Evolutionary conservation across 2,329 filamentous ascomycete genomes (phyloP), one percentile per base, ranked within the genome.

Genomic region (Clarireedia paspali): DNA sequence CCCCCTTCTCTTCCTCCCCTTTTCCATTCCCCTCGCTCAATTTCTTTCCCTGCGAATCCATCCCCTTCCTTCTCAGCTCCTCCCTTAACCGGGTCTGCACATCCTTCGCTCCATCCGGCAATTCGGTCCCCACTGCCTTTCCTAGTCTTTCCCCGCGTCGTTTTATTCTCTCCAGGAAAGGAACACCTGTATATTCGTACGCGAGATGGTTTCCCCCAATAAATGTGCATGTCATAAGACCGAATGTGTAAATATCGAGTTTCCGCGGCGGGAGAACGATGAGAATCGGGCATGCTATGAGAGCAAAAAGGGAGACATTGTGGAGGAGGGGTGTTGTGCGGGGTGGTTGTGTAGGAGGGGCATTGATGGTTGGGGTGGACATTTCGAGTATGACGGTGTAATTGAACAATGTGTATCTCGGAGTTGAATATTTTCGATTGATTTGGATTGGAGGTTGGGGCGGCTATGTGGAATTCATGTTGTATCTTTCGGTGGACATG

Each of bases 211-310:
- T 69, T 2, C 57, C 63, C 30, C 61, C 63, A 2, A 64, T 42
- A 20, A 63, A 61, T 6, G 63, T 68, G 2, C 74, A 73, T 27
- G 73, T 68, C 44, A 74, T 69, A 6, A 85, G 74, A 0, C 72
- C 73, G 62, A 82, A 73, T 17, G 81, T 84, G 70, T 82, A 84
- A 53, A 79, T 64, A 65, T 85, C 82, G 50, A 85, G 69, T 69
- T 84, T 84, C 47, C 82, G 79, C 0, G 82, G 82, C 9, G 82
- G 82, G 9, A 85, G 69, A 15, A 76, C 64, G 48, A 77, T 75
- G 50, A 85, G 72, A 7, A 77, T 60, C 0, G 82, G 82, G 57
- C 78, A 81, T 48, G 75, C 66, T 20, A 85, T 64, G 27, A 80
- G 67, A 48, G 75, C 72, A 54, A 69, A 71, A 34, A 81, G 68